phyloP scores from a whole-genome alignment of 768 basidiomycete species.

The Cyathus striatus region DNA sequence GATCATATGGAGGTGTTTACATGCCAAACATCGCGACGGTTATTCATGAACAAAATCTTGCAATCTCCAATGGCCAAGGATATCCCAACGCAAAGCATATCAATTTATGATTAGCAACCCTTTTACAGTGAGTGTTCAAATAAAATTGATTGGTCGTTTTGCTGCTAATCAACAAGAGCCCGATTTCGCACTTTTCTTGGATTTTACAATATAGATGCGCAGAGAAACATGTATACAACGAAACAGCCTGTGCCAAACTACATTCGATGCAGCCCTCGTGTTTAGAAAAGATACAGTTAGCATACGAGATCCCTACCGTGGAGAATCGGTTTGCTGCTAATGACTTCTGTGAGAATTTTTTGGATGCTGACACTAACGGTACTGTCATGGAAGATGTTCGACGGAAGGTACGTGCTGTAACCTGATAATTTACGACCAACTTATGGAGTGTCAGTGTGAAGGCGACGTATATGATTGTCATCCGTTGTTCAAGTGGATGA shows the following conservation, averaged over 20 bases:
- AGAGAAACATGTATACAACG: conserved; percentile 20
- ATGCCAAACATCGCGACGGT: conserved; percentile 29
- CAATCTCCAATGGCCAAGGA: conserved; percentile 10
- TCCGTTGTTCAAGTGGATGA: conserved; percentile 15
- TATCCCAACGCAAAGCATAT: conserved; percentile 14
- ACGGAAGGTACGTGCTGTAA: conserved; percentile 4
- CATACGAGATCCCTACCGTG: conserved; percentile 7
- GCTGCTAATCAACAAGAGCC: conserved; percentile 17
- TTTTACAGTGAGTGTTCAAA: conserved; percentile 8
- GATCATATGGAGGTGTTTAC: conserved; percentile 30
- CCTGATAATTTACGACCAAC: too few species aligned
- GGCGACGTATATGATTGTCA: conserved; percentile 8
- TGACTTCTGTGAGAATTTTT: conserved; percentile 4
- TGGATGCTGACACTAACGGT: conserved; percentile 9
- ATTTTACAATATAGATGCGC: conserved; percentile 20
- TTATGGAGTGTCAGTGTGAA: conserved; percentile 5
- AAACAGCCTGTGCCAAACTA: conserved; percentile 18
- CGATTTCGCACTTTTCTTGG: conserved; percentile 21
- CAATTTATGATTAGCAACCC: conserved; percentile 28
- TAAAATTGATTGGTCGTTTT: too few species aligned
- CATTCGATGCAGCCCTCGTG: conserved; percentile 18
- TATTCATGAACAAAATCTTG: conserved; percentile 24
- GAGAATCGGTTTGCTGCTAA: conserved; percentile 7
- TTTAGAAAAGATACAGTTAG: conserved; percentile 14
- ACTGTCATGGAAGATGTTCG: conserved; percentile 12